These are phyloP conservation scores for Rhynchospora breviuscula DNA, from an alignment of 176 grass and related monocot genomes.

Conservation along the genomic window DNA sequence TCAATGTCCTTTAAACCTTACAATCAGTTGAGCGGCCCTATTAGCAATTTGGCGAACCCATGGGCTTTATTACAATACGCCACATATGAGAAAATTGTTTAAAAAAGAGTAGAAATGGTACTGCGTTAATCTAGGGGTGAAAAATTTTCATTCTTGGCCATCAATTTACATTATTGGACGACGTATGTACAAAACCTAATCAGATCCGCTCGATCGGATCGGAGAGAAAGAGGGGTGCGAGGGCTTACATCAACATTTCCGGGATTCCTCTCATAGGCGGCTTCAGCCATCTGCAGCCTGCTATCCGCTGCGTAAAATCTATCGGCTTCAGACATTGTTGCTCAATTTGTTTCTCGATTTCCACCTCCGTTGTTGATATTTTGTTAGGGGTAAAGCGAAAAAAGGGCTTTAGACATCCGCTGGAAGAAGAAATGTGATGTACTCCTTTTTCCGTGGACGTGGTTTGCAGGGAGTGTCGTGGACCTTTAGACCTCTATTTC, in stretches of 20 bases:
- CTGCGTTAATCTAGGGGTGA: not conserved
- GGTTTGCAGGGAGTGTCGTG: too few species aligned
- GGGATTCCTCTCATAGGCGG: constrained; percentile 21
- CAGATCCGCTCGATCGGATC: not conserved
- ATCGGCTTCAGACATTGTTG: constrained; percentile 1
- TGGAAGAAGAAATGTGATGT: too few species aligned
- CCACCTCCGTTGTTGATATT: too few species aligned
- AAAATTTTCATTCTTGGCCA: not conserved
- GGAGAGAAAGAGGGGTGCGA: not conserved
- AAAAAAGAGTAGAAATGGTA: not conserved
- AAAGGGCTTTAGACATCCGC: too few species aligned
- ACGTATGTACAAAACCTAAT: not conserved
- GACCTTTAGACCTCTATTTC: too few species aligned
- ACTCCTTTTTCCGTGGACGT: too few species aligned
- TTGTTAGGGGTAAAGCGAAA: too few species aligned
- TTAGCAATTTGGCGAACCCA: too few species aligned
- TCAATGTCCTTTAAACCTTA: too few species aligned
- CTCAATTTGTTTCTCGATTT: too few species aligned
- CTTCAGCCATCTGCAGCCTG: constrained; percentile 16
- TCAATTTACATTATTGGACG: not conserved
- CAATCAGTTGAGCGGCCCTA: too few species aligned
- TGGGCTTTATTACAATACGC: not conserved
- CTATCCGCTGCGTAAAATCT: constrained; percentile 24
- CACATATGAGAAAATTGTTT: not conserved
- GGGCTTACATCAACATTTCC: constrained; percentile 30